A percentile compares a stretch with the other conserved stretches of the same genome.
These are phyloP conservation scores for Saussurea involucrata DNA, from an alignment of 129 eudicot genomes.

Conservation along the genomic window DNA sequence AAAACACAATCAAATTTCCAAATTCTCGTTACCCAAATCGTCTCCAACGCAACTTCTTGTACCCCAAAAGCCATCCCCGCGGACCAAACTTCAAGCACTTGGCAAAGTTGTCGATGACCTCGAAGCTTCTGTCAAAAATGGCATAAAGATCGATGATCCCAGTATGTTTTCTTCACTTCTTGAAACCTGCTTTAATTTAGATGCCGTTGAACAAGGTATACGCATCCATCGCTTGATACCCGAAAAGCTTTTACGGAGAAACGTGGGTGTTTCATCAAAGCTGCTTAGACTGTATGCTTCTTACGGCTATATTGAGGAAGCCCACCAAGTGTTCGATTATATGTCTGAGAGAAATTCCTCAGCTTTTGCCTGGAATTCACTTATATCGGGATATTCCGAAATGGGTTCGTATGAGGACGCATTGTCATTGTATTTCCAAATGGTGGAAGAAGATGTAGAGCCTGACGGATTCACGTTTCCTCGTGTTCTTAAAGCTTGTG, in stretches of 20 bases:
- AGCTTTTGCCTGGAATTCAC: slow-evolving; percentile 28
- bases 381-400: slow-evolving; percentile 74
- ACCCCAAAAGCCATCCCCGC: slow-evolving; percentile 26
- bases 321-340: slow-evolving; percentile 84
- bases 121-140: slow-evolving; percentile 49
- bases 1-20: slow-evolving; percentile 19
- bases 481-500: slow-evolving; percentile 77
- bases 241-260: slow-evolving; percentile 44
- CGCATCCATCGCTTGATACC: slow-evolving; percentile 65
- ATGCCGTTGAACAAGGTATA: slow-evolving; percentile 47
- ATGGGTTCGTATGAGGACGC: slow-evolving; percentile 65
- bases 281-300: slow-evolving; percentile 64
- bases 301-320: slow-evolving; percentile 61
- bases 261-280: slow-evolving; percentile 69
- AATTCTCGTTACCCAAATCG: slow-evolving; percentile 31
- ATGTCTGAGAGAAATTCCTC: slow-evolving; percentile 49
- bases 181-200: slow-evolving; percentile 63
- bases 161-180: slow-evolving; percentile 60
- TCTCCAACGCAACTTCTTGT: slow-evolving; percentile 46
- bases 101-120: slow-evolving; percentile 48
- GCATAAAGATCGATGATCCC: slow-evolving; percentile 58
- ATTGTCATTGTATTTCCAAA: slow-evolving; percentile 84
- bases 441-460: slow-evolving; percentile 84
- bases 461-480: slow-evolving; percentile 80
- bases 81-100: slow-evolving; percentile 63